Conservation (phyloP, 208 protist species). For the Trypanosoma brucei region DNA sequence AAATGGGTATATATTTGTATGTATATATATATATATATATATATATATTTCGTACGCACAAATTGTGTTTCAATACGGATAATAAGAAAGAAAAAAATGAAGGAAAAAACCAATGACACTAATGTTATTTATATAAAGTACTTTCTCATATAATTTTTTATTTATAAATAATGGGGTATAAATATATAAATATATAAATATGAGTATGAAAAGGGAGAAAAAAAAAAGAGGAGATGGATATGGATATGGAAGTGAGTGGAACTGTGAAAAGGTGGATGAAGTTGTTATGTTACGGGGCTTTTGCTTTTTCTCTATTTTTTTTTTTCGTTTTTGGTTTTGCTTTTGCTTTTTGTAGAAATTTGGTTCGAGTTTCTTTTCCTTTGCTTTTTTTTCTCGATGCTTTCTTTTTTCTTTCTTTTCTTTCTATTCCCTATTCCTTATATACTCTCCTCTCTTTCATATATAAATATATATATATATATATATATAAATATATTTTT, state of each 20-base stretch:
- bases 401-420: no score
- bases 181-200: slow-evolving; percentile 2
- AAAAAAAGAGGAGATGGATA: background rate
- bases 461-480: no score
- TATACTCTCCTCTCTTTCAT: no score
- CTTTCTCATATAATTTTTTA: no score
- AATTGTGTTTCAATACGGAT: background rate
- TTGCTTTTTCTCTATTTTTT: background rate
- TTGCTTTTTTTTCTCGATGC: background rate
- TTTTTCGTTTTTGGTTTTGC: background rate
- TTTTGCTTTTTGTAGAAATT: background rate
- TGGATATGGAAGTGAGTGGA: background rate
- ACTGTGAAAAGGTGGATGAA: no score
- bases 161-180: background rate
- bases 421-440: no score
- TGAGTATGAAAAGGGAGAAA: background rate
- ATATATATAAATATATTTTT: no score
- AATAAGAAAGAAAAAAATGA: slow-evolving; percentile 8
- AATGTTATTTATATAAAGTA: background rate
- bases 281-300: no score
- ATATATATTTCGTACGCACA: no score
- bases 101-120: background rate
- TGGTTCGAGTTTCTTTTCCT: background rate
- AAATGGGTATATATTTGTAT: no score
- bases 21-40: no score